Percentiles rank a stretch among this genome's conserved stretches.
Conservation (phyloP, 2,329 filamentous ascomycete genomes). For the Hypoxylon sp. region DNA sequence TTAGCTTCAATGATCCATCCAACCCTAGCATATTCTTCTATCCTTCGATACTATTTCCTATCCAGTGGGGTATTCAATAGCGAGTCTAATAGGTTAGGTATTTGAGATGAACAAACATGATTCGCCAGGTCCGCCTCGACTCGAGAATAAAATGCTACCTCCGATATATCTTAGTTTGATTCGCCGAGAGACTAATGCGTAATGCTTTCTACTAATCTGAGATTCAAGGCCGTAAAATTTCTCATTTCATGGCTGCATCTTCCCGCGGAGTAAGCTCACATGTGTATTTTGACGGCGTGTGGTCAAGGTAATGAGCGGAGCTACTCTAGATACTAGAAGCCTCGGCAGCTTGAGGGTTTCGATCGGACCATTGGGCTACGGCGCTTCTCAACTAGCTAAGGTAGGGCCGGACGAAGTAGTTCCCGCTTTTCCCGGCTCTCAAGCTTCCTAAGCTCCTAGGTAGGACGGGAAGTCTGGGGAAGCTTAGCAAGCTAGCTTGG, state of each 20-base stretch:
- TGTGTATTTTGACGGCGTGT: slow-evolving; percentile 33
- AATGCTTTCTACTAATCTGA: slow-evolving; percentile 17
- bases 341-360: slow-evolving; percentile 35
- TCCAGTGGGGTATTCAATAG: slow-evolving; percentile 11
- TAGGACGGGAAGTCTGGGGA: slow-evolving; percentile 40
- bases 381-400: slow-evolving; percentile 39
- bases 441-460: slow-evolving; percentile 26
- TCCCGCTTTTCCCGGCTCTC: slow-evolving; percentile 41
- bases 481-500: slow-evolving; percentile 36
- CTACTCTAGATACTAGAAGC: slow-evolving; percentile 20
- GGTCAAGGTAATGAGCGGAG: slow-evolving; percentile 14
- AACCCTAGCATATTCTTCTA: slow-evolving; percentile 17
- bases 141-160: slow-evolving; percentile 23
- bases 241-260: slow-evolving; percentile 33
- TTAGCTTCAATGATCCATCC: slow-evolving; percentile 9
- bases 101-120: slow-evolving; percentile 10
- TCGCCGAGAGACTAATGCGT: slow-evolving; percentile 26
- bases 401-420: slow-evolving; percentile 36
- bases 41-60: slow-evolving; percentile 27
- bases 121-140: slow-evolving; percentile 10
- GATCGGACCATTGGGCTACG: slow-evolving; percentile 28
- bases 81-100: slow-evolving; percentile 9
- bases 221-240: slow-evolving; percentile 22
- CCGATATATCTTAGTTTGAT: slow-evolving; percentile 19
- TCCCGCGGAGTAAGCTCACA: slow-evolving; percentile 38